Evolutionary conservation across 2,329 filamentous ascomycete genomes (phyloP), one percentile per base, ranked within the genome.

Genomic region (Aaosphaeria pasadenensis): DNA sequence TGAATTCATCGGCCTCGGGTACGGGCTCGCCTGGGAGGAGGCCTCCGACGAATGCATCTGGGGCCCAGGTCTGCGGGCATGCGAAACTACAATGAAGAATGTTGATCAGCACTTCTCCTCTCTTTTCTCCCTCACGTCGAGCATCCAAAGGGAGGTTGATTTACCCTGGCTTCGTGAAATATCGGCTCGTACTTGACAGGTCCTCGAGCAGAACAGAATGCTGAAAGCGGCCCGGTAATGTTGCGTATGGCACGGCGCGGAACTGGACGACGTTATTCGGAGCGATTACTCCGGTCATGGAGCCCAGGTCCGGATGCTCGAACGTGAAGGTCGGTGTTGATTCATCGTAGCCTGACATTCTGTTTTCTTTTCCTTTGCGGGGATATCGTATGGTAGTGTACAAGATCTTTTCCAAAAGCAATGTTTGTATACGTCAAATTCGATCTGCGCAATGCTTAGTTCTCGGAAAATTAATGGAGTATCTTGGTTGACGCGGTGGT

Each of bases 231-330:
- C 36, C 51, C 4, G 59, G 50, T 0, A 64, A 43, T 0, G 49
- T 53, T 1, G 59, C 62, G 29, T 55, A 65, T 2, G 59, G 58
- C 4, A 63, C 38, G 1, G 51, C 58, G 6, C 52, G 53, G 41
- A 65, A 64, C 29, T 62, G 58, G 3, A 64, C 59, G 3, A 65
- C 56, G n/a, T 57, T 54, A 32, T 55, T 42, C 11, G 58, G 52
- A 5, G 42, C 41, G 6, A 61, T 29, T 1, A 60, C 6, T 7
- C 60, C 60, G 1, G 50, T 56, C 50, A 63, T 40, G 1, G 35
- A n/a, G 5, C 61, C 59, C 4, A 64, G 51, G 0, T 49, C 33
- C 0, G 49, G 48, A 39, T 63, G 59, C 4, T 50, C 11, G 39
- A 58, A 60, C 0, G 53, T 52, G 30, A 51, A 60, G 11, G 53